These are phyloP conservation scores for Strobilomyces confusus DNA, from an alignment of 768 basidiomycete species.

Conservation along the genomic window DNA sequence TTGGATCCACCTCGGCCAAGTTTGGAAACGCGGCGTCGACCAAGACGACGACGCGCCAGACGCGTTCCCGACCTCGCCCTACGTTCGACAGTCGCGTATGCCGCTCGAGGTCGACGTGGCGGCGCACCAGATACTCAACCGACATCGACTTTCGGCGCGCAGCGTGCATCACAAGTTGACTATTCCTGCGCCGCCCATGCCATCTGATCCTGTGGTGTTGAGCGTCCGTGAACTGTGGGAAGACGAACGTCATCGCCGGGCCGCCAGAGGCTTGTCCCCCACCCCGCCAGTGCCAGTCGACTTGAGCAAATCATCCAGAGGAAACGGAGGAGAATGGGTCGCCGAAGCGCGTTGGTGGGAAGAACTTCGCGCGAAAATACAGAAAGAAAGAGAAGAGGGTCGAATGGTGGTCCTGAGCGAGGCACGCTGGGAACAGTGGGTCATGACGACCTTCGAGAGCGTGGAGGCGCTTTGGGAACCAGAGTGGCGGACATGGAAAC, in stretches of 20 bases:
- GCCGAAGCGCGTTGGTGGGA: conserved; percentile 75
- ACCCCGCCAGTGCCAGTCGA: conserved; percentile 72
- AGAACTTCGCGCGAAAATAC: conserved; percentile 60
- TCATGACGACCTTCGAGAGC: conserved; percentile 89
- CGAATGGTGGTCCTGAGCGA: conserved; percentile 20
- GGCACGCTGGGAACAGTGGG: conserved; percentile 62
- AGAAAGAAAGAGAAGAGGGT: conserved; percentile 36
- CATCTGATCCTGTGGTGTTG: conserved; percentile 72
- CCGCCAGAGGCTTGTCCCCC: conserved; percentile 61
- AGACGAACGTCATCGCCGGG: conserved; percentile 80
- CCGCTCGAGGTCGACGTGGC: conserved; percentile 81
- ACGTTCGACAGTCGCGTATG: conserved; percentile 64
- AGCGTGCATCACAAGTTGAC: conserved; percentile 59
- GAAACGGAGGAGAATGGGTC: conserved; percentile 58
- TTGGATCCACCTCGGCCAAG: conserved; percentile 71
- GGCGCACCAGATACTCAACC: conserved; percentile 83
- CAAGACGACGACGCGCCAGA: conserved; percentile 12
- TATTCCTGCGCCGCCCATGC: conserved; percentile 51
- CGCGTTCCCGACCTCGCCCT: conserved; percentile 47
- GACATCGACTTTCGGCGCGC: conserved; percentile 60
- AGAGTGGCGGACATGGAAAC: conserved; percentile 55
- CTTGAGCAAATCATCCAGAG: conserved; percentile 60
- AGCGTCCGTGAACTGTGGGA: conserved; percentile 96
- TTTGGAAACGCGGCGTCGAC: conserved; percentile 52
- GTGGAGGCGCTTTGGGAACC: conserved; percentile 82